Conservation (phyloP, 225 moss, liverwort and hornwort species). For the Thuidium tamariscinum region DNA sequence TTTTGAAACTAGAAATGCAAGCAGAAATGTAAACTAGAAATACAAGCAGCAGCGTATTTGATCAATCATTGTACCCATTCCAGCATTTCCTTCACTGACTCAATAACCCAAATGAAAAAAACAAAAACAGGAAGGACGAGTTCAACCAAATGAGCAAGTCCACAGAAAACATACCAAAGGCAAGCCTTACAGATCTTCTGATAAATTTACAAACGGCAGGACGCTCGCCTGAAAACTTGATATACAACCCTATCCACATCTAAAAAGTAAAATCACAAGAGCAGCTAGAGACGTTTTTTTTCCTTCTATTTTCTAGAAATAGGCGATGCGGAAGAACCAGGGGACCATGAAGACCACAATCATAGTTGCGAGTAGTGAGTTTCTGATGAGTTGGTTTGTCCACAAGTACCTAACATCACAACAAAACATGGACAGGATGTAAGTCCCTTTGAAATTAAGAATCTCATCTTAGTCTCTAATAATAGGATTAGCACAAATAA, state of each 20-base stretch:
- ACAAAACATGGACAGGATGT: conserved; percentile 8
- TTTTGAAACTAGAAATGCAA: background rate
- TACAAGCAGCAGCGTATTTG: no score
- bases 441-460: background rate
- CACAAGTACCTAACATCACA: conserved; percentile 50
- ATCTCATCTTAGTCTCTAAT: background rate
- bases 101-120: background rate
- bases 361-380: conserved; percentile 39
- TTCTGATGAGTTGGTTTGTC: conserved; percentile 52
- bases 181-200: background rate
- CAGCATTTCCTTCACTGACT: background rate
- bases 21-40: background rate
- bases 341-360: conserved; percentile 59
- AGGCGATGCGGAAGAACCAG: conserved; percentile 64
- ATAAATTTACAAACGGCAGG: background rate
- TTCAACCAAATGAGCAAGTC: background rate
- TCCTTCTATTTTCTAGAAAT: conserved; percentile 8
- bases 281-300: background rate
- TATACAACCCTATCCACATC: background rate
- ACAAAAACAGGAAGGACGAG: background rate
- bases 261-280: background rate
- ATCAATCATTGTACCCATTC: background rate
- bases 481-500: no score
- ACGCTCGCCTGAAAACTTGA: background rate
- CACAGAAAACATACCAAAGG: background rate